phyloP scores from a whole-genome alignment of 2,329 filamentous ascomycete species.

The Curvularia sp. region DNA sequence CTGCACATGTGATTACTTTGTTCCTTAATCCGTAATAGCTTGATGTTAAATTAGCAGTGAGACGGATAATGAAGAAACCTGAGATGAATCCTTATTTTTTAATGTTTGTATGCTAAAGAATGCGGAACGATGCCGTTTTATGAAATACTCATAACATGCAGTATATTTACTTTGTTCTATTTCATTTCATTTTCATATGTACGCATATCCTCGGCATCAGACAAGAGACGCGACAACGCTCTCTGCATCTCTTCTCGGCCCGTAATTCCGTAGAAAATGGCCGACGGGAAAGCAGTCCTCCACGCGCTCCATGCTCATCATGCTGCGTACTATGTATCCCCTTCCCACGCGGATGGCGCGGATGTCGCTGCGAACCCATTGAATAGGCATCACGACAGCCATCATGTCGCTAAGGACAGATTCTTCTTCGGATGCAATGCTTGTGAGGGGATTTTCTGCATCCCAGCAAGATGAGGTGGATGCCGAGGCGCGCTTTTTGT shows the following conservation, averaged over 20 bases:
- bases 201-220: not conserved
- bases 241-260: conserved; percentile 8
- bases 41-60: not conserved
- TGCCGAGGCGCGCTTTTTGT: not conserved
- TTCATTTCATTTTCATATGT: not conserved
- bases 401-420: conserved; percentile 8
- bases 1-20: too few relatives aligned
- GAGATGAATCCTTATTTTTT: not conserved
- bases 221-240: conserved; percentile 3
- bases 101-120: not conserved
- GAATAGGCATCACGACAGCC: conserved; percentile 10
- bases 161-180: not conserved
- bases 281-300: conserved; percentile 13
- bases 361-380: conserved; percentile 11
- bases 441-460: conserved; percentile 4
- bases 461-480: not conserved
- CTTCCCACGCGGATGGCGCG: conserved; percentile 10
- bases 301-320: conserved; percentile 13
- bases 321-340: conserved; percentile 9
- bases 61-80: not conserved
- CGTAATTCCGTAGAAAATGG: conserved; percentile 10
- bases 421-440: conserved; percentile 9
- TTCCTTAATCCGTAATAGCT: not conserved
- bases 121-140: not conserved
- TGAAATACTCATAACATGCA: not conserved